Conservation (phyloP, 2,329 filamentous ascomycete genomes). For the Fusarium brachygibbosum region DNA sequence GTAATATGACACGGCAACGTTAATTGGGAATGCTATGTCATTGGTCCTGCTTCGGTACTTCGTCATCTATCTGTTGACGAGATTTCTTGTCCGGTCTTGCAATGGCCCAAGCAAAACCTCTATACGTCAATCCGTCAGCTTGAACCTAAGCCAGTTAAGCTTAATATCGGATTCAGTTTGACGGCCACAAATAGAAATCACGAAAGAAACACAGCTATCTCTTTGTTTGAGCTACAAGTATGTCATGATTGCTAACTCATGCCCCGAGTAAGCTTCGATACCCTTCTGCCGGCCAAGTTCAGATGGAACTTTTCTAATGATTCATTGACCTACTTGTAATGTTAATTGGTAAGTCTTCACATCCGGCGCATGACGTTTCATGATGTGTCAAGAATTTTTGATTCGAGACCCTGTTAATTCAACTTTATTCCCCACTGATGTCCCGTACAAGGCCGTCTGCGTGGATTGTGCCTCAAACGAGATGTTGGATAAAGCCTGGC, state of each 20-base stretch:
- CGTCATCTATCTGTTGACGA: neutral
- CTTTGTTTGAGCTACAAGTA: neutral
- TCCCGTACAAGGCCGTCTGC: neutral
- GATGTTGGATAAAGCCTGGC: slow-evolving; percentile 4
- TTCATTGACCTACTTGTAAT: neutral
- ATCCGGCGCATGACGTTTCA: neutral
- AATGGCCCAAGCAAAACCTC: neutral
- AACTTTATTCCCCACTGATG: neutral
- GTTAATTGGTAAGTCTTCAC: neutral
- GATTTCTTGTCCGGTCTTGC: neutral
- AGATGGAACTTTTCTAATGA: neutral
- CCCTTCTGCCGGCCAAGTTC: neutral
- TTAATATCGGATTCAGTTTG: neutral
- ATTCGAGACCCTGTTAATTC: neutral
- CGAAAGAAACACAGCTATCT: neutral
- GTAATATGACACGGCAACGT: neutral
- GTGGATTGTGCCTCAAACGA: neutral
- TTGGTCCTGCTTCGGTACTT: neutral
- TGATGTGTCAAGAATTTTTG: neutral
- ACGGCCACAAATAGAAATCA: neutral
- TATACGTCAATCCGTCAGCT: no score
- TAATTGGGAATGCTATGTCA: neutral
- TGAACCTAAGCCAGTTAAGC: no score
- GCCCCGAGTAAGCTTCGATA: neutral
- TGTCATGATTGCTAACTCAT: neutral